A percentile compares a stretch with the other conserved stretches of the same genome.
phyloP scores from a whole-genome alignment of 1,284 basidiomycete species.

The Trametes polyzona region DNA sequence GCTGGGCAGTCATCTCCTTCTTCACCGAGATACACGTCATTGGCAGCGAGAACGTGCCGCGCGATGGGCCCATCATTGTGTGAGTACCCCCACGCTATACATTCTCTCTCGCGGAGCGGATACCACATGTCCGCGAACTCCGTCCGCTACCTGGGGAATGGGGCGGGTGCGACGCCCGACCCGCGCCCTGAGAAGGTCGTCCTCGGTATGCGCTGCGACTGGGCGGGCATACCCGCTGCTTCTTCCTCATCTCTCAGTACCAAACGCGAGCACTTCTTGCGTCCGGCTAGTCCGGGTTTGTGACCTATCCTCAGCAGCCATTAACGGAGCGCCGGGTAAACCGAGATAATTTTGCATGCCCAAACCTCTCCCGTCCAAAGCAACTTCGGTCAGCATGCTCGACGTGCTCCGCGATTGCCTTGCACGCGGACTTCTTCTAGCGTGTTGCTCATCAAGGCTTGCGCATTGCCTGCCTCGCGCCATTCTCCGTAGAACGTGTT shows the following conservation, averaged over 20 bases:
- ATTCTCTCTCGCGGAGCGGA: neutral
- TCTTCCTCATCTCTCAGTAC: too few relatives aligned
- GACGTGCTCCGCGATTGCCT: neutral
- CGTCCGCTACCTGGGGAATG: neutral
- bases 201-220: too few relatives aligned
- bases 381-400: neutral
- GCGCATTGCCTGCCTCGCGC: neutral
- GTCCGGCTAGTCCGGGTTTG: too few relatives aligned
- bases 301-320: neutral
- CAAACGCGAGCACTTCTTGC: neutral
- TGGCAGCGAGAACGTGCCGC: slow-evolving; percentile 84
- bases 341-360: neutral
- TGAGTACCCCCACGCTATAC: slow-evolving; percentile 46
- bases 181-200: too few relatives aligned
- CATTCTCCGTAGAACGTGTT: neutral
- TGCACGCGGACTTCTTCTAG: neutral
- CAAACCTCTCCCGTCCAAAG: neutral
- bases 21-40: slow-evolving; percentile 86
- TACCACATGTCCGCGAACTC: neutral
- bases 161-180: too few relatives aligned
- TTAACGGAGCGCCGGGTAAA: neutral
- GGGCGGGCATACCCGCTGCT: too few relatives aligned
- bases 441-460: neutral
- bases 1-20: slow-evolving; percentile 80
- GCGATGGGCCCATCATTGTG: slow-evolving; percentile 86